Evolutionary conservation across 495 filamentous ascomycete species (phyloP).

Genomic region (Penicillium paxilli): DNA sequence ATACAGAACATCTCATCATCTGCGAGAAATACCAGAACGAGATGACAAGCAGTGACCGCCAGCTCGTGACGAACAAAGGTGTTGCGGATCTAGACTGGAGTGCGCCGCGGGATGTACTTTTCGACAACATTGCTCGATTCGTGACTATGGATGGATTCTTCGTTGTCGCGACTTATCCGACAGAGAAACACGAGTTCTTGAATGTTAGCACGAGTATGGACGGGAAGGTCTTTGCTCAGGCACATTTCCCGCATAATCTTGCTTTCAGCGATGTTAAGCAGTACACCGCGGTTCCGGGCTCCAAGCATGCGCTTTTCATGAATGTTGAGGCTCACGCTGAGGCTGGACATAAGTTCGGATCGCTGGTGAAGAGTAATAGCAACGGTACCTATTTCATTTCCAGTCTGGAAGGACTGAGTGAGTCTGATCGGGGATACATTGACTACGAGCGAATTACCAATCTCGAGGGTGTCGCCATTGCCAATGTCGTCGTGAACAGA

Average conservation of each 20-base stretch:
- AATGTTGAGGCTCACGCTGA: slow-evolving; percentile 75
- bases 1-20: slow-evolving; percentile 69
- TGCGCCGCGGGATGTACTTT: slow-evolving; percentile 53
- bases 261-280: slow-evolving; percentile 62
- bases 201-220: slow-evolving; percentile 81
- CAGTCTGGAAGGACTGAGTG: slow-evolving; percentile 74
- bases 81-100: slow-evolving; percentile 57
- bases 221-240: slow-evolving; percentile 76
- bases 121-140: slow-evolving; percentile 75
- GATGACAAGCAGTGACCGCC: slow-evolving; percentile 55
- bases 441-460: slow-evolving; percentile 96
- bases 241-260: slow-evolving; percentile 73
- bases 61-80: slow-evolving; percentile 66
- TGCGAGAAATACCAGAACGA: slow-evolving; percentile 74
- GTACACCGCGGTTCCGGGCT: slow-evolving; percentile 92
- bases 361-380: slow-evolving; percentile 94
- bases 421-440: slow-evolving; percentile 71
- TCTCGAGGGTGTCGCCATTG: slow-evolving; percentile 83
- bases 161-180: slow-evolving; percentile 73
- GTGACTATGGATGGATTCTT: slow-evolving; percentile 95
- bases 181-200: slow-evolving; percentile 63
- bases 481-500: slow-evolving; percentile 80
- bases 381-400: slow-evolving; percentile 94
- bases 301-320: slow-evolving; percentile 88
- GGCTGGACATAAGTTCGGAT: slow-evolving; percentile 67